Conservation (phyloP, 306 rosid species). For the Hylodesmum podocarpum region DNA sequence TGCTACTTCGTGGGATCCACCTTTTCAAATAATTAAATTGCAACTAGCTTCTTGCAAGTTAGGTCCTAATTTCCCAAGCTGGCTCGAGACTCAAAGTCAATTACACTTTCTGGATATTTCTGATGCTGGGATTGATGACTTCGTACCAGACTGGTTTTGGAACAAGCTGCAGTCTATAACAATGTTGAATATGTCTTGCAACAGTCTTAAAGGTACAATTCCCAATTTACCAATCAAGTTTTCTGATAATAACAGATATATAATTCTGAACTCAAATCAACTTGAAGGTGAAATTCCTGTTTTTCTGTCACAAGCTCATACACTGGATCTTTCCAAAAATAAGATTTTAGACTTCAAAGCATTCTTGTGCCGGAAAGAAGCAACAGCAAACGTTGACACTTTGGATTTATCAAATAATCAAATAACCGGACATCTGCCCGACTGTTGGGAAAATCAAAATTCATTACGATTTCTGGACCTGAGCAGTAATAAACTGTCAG, state of each 20-base stretch:
- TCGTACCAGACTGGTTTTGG: constrained; percentile 26
- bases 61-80: constrained; percentile 22
- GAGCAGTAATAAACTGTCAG: constrained; percentile 12
- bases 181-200: neutral
- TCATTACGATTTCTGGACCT: neutral
- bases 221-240: neutral
- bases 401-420: constrained; percentile 16
- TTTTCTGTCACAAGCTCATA: neutral
- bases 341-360: neutral
- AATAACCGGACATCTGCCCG: neutral
- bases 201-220: constrained; percentile 1
- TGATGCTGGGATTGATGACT: neutral
- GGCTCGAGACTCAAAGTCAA: neutral
- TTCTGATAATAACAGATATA: fast-evolving
- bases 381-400: fast-evolving
- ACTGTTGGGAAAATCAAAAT: neutral
- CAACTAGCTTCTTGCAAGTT: neutral
- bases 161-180: fast-evolving
- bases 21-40: neutral
- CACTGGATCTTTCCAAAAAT: neutral
- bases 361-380: neutral
- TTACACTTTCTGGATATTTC: fast-evolving
- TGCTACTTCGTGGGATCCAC: neutral
- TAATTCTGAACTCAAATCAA: constrained; percentile 2
- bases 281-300: constrained; percentile 4